phyloP scores from a whole-genome alignment of 2,329 filamentous ascomycete species.

The Eutypella sp. region DNA sequence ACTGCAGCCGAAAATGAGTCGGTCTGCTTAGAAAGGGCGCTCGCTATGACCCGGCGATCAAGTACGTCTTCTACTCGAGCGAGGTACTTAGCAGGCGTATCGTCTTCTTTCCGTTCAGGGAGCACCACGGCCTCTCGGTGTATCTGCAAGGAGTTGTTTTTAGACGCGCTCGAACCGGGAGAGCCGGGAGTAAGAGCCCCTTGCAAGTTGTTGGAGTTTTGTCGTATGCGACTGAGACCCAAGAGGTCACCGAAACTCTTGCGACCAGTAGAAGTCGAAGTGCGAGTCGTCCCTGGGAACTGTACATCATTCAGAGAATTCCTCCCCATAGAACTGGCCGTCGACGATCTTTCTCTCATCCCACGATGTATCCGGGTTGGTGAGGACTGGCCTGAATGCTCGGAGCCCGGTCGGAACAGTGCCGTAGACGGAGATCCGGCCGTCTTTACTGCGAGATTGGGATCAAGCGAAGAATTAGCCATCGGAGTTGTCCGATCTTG shows the following conservation, averaged over 20 bases:
- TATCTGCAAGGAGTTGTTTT: constrained; percentile 77
- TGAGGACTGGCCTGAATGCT: constrained; percentile 61
- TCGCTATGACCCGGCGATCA: constrained; percentile 77
- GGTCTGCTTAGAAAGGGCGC: constrained; percentile 76
- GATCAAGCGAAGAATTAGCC: constrained; percentile 28
- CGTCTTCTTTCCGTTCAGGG: constrained; percentile 77
- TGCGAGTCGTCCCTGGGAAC: constrained; percentile 63
- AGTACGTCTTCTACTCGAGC: constrained; percentile 76
- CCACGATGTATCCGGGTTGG: constrained; percentile 56
- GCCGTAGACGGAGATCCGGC: constrained; percentile 43
- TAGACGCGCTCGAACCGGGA: constrained; percentile 66
- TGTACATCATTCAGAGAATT: constrained; percentile 67
- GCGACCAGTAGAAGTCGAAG: constrained; percentile 82
- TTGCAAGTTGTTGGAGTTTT: constrained; percentile 71
- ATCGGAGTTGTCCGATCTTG: constrained; percentile 28
- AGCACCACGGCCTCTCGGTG: constrained; percentile 65
- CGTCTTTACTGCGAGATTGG: constrained; percentile 24
- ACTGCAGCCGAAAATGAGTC: constrained; percentile 81
- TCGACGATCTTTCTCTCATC: constrained; percentile 77
- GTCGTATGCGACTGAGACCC: constrained; percentile 69
- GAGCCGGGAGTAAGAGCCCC: constrained; percentile 65
- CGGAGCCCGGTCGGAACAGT: constrained; percentile 43
- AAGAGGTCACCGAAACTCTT: constrained; percentile 92
- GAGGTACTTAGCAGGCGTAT: constrained; percentile 86
- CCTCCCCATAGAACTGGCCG: constrained; percentile 75